Evolutionary conservation across 1,284 basidiomycete species (phyloP).

Genomic region (Naganishia albida): DNA sequence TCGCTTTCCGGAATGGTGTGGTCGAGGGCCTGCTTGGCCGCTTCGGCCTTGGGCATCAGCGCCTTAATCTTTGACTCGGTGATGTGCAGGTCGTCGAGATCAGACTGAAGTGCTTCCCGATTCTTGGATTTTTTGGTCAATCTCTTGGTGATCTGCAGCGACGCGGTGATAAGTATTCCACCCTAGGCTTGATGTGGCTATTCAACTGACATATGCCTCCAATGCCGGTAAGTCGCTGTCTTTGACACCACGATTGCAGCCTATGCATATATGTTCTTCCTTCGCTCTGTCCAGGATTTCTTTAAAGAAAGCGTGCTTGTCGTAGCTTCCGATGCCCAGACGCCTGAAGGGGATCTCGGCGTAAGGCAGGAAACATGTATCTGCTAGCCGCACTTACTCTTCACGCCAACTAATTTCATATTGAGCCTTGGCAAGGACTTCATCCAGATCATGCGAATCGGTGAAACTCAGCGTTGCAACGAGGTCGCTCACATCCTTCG

Average conservation of each 20-base stretch:
- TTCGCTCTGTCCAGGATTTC: slow-evolving; percentile 64
- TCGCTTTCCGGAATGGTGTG: slow-evolving; percentile 61
- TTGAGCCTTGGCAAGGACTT: slow-evolving; percentile 63
- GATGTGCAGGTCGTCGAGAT: slow-evolving; percentile 64
- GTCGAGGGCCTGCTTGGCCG: slow-evolving; percentile 64
- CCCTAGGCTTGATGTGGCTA: background rate
- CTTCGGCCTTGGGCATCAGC: slow-evolving; percentile 62
- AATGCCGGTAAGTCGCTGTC: slow-evolving; percentile 65
- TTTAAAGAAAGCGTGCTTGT: slow-evolving; percentile 13
- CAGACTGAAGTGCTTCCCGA: slow-evolving; percentile 57
- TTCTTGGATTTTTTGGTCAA: slow-evolving; percentile 53
- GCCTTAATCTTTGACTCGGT: slow-evolving; percentile 64
- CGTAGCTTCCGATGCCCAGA: background rate
- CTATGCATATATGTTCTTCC: slow-evolving; percentile 68
- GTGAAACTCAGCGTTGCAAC: slow-evolving; percentile 47
- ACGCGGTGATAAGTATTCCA: background rate
- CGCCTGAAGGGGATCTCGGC: background rate
- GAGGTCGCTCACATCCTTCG: slow-evolving; percentile 60
- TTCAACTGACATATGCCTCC: slow-evolving; percentile 64
- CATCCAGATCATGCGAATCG: slow-evolving; percentile 55
- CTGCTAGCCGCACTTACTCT: slow-evolving; percentile 56
- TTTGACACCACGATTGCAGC: slow-evolving; percentile 72
- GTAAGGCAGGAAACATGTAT: background rate
- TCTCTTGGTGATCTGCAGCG: background rate
- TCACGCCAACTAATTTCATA: slow-evolving; percentile 61